Base-by-base conservation (phyloP, 441 rosid genomes). In the Brassica balearica region DNA sequence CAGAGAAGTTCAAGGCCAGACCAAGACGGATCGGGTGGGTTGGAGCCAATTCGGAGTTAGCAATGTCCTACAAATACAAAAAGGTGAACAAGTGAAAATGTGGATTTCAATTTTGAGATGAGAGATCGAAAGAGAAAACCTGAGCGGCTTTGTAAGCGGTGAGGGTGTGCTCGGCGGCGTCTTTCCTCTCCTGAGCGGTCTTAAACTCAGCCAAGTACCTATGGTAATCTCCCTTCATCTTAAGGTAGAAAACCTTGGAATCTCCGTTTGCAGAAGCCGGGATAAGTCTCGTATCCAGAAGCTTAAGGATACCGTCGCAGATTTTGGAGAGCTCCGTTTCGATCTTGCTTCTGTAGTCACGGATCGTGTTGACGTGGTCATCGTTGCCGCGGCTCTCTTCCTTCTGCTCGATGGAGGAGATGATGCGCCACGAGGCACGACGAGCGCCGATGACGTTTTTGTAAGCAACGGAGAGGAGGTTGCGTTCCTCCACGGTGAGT, bases 181-280 rank as follows among this genome's bases (percentile, higher is more conserved):
- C 94, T 77, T 90, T 90, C 71, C 92, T 86, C 84, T 88, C 89
- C 61, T 85, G 83, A 53, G 85, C 87, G 48, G 89, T 86, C 84
- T 88, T 90, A 85, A 90, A 90, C 87, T 90, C 94, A 48, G 91
- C 90, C 83, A 89, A 77, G 73, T 89, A 89, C 82, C 93, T 77
- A 58, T 89, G 90, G 58, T 88, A 89, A 78, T 88, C 94, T 22
- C 92, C 94, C 79, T 90, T 90, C 94, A 90, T 90, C 86, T 90
- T 90, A 29, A 90, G 84, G 81, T 88, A 90, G 61, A 90, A 90
- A 8, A 34, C 38, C 38, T 34, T 34, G 38, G 38, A 34, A 34
- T 34, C 38, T 6, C 38, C 38, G 38, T 6, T 6, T 6, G 38
- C 38, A 34, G 38, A 6, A 34, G 8, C 38, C 8, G 38, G 38